Conservation (phyloP, 106 monocot genomes). For the Hemerocallis citrina region DNA sequence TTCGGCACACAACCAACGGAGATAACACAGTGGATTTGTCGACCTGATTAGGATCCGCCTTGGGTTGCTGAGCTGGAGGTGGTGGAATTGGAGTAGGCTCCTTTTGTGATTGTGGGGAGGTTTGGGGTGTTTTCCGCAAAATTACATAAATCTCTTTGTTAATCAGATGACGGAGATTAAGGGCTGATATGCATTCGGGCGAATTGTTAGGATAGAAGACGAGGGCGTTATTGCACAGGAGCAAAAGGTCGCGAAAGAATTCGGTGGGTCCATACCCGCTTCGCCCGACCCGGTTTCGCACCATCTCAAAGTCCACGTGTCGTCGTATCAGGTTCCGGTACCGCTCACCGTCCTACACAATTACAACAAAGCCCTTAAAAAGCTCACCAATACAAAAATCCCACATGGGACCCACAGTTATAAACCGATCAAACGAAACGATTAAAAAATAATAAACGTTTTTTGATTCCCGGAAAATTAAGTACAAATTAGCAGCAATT, state of each 20-base stretch:
- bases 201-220: constrained; percentile 59
- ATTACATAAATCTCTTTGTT: constrained; percentile 11
- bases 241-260: constrained; percentile 62
- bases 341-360: constrained; percentile 28
- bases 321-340: constrained; percentile 43
- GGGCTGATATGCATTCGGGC: constrained; percentile 33
- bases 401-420: no score
- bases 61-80: background rate
- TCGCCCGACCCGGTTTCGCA: constrained; percentile 26
- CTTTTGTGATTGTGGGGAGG: background rate
- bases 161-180: constrained; percentile 31
- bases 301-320: constrained; percentile 68
- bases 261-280: constrained; percentile 19
- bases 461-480: no score
- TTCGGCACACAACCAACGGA: constrained; percentile 10
- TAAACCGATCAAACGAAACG: background rate
- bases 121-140: background rate
- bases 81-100: no score
- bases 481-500: no score
- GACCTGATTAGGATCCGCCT: background rate
- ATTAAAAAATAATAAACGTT: background rate
- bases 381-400: no score
- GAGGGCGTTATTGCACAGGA: constrained; percentile 66
- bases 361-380: background rate
- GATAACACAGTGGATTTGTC: background rate